These are phyloP conservation scores for Lithohypha guttulata DNA, from an alignment of 2,329 filamentous ascomycete genomes.

Conservation along the genomic window DNA sequence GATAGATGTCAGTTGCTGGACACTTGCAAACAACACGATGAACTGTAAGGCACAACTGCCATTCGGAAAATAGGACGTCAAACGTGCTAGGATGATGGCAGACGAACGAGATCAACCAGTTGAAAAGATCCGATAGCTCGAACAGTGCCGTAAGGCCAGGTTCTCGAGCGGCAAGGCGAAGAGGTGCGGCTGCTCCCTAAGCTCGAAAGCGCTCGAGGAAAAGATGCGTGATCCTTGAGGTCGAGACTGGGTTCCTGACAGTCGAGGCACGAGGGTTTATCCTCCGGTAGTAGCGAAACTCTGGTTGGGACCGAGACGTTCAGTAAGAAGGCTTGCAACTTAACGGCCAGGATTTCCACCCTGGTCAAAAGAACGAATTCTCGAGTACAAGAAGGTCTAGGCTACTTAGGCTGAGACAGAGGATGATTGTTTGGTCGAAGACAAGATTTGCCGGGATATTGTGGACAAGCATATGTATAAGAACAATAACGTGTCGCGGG, in stretches of 20 bases:
- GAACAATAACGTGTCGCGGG: conserved; percentile 4
- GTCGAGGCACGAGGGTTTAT: no score
- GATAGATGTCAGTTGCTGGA: conserved; percentile 10
- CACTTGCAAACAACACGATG: conserved; percentile 3
- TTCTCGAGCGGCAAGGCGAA: background rate
- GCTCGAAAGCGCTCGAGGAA: no score
- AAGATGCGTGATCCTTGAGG: no score
- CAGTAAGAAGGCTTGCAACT: conserved; percentile 2
- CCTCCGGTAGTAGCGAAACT: no score
- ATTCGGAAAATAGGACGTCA: conserved; percentile 10
- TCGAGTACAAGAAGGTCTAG: conserved; percentile 1
- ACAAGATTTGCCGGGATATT: conserved; percentile 8
- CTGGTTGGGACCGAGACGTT: no score
- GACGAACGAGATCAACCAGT: conserved; percentile 11
- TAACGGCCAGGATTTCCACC: conserved; percentile 1
- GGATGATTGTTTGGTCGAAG: background rate
- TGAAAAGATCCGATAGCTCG: conserved; percentile 5
- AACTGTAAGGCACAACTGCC: conserved; percentile 8
- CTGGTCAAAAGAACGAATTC: conserved; percentile 1
- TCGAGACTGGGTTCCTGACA: no score
- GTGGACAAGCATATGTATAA: conserved; percentile 6
- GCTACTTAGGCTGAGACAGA: conserved; percentile 4
- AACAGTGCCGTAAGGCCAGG: background rate
- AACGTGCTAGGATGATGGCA: conserved; percentile 12
- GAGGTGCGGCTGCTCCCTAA: no score